Conservation (phyloP, 257 asterid species). For the Paraleonurus japonicus region DNA sequence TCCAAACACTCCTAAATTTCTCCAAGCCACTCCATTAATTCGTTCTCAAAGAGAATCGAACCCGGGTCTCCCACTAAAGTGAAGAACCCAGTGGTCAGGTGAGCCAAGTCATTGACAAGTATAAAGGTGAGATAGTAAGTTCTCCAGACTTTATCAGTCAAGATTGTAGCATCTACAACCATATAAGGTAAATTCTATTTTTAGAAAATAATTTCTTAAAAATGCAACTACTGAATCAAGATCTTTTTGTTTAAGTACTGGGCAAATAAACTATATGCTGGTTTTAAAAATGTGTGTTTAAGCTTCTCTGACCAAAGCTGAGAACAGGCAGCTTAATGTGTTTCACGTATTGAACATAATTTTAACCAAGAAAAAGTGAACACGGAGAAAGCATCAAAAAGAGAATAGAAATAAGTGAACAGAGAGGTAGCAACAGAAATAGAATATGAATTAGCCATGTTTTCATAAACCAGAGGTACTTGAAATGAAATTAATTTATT, state of each 20-base stretch:
- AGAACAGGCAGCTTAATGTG: not conserved
- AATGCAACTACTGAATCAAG: not conserved
- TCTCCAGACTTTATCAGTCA: too few species aligned
- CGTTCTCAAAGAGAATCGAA: too few species aligned
- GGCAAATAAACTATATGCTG: not conserved
- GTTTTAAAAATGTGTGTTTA: not conserved
- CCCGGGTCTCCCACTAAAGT: too few species aligned
- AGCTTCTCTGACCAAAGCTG: not conserved
- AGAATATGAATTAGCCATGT: not conserved
- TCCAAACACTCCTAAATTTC: too few species aligned
- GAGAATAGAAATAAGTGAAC: not conserved
- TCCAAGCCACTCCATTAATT: too few species aligned
- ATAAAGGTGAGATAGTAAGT: not conserved
- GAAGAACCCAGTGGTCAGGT: too few species aligned
- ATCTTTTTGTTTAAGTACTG: not conserved
- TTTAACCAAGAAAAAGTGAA: not conserved
- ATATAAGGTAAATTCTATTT: not conserved
- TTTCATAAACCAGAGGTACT: constrained; percentile 22
- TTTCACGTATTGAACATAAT: not conserved
- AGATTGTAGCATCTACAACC: not conserved
- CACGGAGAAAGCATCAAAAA: not conserved
- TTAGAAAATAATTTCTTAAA: not conserved
- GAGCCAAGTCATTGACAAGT: constrained; percentile 1
- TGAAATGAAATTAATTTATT: constrained; percentile 8
- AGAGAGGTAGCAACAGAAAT: not conserved